Evolutionary conservation across 192 early-diverging fungal genomes (phyloP).

Genomic region (Mortierella antarctica): DNA sequence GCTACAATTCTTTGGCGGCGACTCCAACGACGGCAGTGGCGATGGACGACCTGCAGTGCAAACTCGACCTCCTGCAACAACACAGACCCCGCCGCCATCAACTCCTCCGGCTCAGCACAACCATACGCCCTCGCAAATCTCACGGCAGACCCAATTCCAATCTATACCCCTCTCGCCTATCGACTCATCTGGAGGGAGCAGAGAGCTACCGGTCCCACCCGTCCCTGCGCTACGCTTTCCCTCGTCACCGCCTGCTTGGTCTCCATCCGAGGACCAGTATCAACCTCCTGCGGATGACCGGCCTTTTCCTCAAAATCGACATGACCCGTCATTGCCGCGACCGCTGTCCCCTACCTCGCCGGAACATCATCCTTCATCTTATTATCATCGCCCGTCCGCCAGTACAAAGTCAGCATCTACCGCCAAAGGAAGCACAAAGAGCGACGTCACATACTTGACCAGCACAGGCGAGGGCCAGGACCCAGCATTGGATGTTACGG

Average conservation of each 20-base stretch:
- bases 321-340: neutral
- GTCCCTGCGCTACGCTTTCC: conserved; percentile 24
- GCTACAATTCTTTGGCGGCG: conserved; percentile 17
- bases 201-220: conserved; percentile 9
- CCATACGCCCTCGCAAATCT: conserved; percentile 23
- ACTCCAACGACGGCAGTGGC: neutral
- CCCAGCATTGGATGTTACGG: conserved; percentile 9
- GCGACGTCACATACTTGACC: neutral
- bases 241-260: neutral
- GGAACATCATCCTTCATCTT: conserved; percentile 17
- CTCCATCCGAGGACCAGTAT: neutral
- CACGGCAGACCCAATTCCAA: conserved; percentile 45
- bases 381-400: conserved; percentile 12
- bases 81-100: conserved; percentile 14
- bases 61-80: neutral
- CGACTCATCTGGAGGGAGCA: conserved; percentile 12
- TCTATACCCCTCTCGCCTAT: conserved; percentile 52
- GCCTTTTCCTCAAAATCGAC: neutral
- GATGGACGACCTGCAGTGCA: neutral
- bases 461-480: neutral
- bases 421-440: neutral
- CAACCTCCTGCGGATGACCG: neutral
- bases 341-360: neutral
- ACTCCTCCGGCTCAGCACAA: conserved; percentile 1
- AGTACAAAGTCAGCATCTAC: conserved; percentile 4